Percentiles rank a stretch among this genome's conserved stretches.
phyloP scores from a whole-genome alignment of 345 rosid species.

The Cardamine chenopodiifolia region DNA sequence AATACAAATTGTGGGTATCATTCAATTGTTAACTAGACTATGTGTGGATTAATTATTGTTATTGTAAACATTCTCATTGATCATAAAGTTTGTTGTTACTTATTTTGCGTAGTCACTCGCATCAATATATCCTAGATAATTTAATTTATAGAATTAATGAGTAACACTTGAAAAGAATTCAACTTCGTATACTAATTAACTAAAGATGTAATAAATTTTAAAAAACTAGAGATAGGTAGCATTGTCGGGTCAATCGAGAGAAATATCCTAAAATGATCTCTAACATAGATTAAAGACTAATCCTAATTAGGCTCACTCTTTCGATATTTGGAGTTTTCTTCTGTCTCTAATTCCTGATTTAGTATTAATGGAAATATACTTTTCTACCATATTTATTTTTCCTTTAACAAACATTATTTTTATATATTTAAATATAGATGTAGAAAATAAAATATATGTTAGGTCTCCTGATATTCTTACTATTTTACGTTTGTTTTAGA shows the following conservation, averaged over 20 bases:
- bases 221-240: constrained; percentile 11
- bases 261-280: constrained; percentile 2
- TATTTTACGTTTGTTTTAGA: background rate
- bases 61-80: background rate
- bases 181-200: background rate
- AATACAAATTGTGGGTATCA: constrained; percentile 12
- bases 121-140: background rate
- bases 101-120: constrained; percentile 5
- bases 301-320: constrained; percentile 1
- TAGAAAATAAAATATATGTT: background rate
- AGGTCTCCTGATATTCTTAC: background rate
- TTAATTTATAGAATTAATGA: background rate
- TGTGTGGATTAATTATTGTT: background rate
- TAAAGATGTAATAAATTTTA: background rate
- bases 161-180: background rate
- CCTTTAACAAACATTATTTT: background rate
- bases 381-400: background rate
- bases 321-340: background rate
- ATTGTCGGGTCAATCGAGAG: background rate
- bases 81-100: background rate
- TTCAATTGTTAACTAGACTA: background rate
- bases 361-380: background rate
- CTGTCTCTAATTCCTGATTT: background rate
- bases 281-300: background rate
- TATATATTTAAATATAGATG: background rate